These are phyloP conservation scores for Irpex sp. DNA, from an alignment of 1,284 basidiomycete species.

Conservation along the genomic window DNA sequence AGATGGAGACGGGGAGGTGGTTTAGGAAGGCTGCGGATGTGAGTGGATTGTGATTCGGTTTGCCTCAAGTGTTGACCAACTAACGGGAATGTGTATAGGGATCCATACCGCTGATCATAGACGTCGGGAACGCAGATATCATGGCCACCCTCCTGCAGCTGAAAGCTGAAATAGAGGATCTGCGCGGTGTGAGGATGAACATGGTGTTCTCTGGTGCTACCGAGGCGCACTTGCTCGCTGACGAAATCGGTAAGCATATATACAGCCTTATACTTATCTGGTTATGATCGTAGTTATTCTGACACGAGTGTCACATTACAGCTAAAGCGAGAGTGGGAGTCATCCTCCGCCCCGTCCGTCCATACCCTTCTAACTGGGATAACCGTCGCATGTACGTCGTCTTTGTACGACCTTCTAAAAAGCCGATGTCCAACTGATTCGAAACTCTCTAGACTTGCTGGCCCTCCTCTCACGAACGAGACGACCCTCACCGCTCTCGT, in stretches of 20 bases:
- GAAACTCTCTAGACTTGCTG: constrained; percentile 35
- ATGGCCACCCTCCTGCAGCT: constrained; percentile 73
- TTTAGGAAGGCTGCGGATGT: constrained; percentile 62
- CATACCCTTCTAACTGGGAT: constrained; percentile 51
- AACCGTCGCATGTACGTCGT: constrained; percentile 35
- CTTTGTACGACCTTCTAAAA: too few relatives aligned
- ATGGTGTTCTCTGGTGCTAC: constrained; percentile 70
- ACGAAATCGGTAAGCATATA: constrained; percentile 51
- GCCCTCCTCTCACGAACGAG: constrained; percentile 48
- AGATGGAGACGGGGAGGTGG: constrained; percentile 35
- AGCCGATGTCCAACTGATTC: constrained; percentile 11
- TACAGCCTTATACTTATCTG: too few relatives aligned
- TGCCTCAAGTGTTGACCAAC: too few relatives aligned
- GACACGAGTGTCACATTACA: too few relatives aligned
- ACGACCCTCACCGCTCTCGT: constrained; percentile 45
- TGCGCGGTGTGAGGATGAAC: constrained; percentile 49
- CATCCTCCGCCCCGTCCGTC: constrained; percentile 44
- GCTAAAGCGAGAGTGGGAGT: constrained; percentile 45
- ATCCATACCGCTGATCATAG: constrained; percentile 57
- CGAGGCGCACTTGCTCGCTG: constrained; percentile 72
- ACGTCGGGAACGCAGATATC: constrained; percentile 65
- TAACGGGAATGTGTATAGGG: too few relatives aligned
- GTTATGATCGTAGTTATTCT: too few relatives aligned
- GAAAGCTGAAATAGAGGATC: constrained; percentile 66
- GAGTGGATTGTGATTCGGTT: too few relatives aligned